Evolutionary conservation across 2,329 filamentous ascomycete species (phyloP), one percentile per base, ranked within the genome.

Genomic region (Cladosporium sp.): DNA sequence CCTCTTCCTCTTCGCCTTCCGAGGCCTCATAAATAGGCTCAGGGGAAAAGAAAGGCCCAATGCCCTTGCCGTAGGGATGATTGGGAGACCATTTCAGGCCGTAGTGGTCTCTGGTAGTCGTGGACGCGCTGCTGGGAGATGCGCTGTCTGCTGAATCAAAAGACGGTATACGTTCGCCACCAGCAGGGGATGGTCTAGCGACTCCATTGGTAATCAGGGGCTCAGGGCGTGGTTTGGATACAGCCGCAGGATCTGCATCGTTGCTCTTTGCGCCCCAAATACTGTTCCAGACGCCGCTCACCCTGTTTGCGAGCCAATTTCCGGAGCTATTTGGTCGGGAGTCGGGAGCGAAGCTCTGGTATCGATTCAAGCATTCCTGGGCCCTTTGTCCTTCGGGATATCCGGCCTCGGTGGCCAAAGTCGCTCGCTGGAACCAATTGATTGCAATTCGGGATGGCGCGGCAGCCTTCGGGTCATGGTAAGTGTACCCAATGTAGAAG

Each of bases 321-420:
- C 37, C 15, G 18, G 37, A 37, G 15, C 36, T 48, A 18, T 24
- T 22, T 20, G 37, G 45, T 11, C 45, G 37, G 9, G 45, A 48
- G 18, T 41, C 22, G 18, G 15, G 15, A 17, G 15, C 36, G 27
- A 48, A 17, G 11, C 45, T 48, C 30, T 40, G 15, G n/a, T 48
- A 48, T 17, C 29, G 45, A 18, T 48, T 48, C 4, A 48, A 24
- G 36, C 45, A 48, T 48, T 48, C 27, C 32, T 41, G 45, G 8
- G 45, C 45, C 45, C 36, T 41, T 17, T 48, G 45, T 3, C 45
- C 45, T 41, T 48, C 45, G 2, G 37, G 29, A 13, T 48, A 34
- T 15, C 19, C 45, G 27, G 13, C 27, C 32, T 22, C 45, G 22
- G 37, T 22, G 17, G 45, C 45, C 32, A 30, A 27, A 2, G 8